Evolutionary conservation across 768 basidiomycete genomes (phyloP), one percentile per base, ranked within the genome.

Genomic region (Boletus tomentosulus): DNA sequence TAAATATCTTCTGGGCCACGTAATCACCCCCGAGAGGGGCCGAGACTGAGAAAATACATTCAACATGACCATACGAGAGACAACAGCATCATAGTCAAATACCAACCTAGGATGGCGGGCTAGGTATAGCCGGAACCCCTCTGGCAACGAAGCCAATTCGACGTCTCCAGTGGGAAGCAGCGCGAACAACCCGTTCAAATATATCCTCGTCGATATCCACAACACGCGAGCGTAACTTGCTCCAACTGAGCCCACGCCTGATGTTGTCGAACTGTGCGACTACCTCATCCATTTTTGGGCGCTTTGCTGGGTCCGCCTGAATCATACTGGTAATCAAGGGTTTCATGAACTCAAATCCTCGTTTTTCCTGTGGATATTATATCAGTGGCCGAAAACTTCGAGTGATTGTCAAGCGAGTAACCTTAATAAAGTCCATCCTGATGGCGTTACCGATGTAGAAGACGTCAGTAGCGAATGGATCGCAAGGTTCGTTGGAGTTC

Each of bases 401-500:
- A 19, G 15, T 1, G 6, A 8, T 15, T 6, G n/a, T 10, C 15
- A 39, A 19, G 38, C 38, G n/a, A 19, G 50, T n/a, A 47, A 76
- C 75, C 52, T 63, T 42, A 0, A 71, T n/a, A 47, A 77, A 73
- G n/a, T 71, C 60, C 44, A 19, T 52, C 12, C 55, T 59, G 11
- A 76, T 65, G 8, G 71, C 22, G 43, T 78, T 78, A 0, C n/a
- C n/a, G n/a, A n/a, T n/a, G n/a, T n/a, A n/a, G n/a, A n/a, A n/a
- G n/a, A n/a, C n/a, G n/a, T n/a, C 76, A 0, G 71, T 72, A 0
- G 71, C 62, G 42, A 79, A 80, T 0, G 76, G 74, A 54, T 80
- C 58, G 10, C 66, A 61, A 0, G 62, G 68, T 1, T 54, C 34
- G 0, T 53, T 31, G 6, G 51, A 59, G 12, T 61, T 61, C 25